Conservation (phyloP, 345 rosid genomes). For the Zanthoxylum bungeanum region DNA sequence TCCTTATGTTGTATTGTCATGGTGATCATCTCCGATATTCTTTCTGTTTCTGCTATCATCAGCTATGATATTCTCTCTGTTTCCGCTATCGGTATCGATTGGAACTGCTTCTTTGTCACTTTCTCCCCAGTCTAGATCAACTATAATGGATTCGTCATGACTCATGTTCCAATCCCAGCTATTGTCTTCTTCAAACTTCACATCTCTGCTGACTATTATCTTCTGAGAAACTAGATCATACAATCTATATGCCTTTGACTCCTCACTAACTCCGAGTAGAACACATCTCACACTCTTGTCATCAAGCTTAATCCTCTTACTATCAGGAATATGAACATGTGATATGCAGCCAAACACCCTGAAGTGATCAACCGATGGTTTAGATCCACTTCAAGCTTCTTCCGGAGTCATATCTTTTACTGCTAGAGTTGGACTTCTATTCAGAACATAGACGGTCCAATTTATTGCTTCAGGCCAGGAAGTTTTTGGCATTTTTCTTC, state of each 20-base stretch:
- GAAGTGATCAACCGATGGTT: neutral
- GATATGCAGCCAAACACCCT: neutral
- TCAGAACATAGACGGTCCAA: neutral
- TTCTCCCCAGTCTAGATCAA: no score
- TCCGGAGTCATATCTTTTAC: neutral
- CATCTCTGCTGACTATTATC: neutral
- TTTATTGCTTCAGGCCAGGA: neutral
- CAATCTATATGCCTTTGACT: neutral
- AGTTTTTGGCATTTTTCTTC: neutral
- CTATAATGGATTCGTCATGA: fast-evolving
- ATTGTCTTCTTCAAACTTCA: neutral
- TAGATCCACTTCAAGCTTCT: neutral
- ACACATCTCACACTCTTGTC: neutral
- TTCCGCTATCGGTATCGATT: no score
- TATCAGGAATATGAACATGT: neutral
- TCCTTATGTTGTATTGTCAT: no score
- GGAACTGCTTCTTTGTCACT: no score
- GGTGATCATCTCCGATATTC: no score
- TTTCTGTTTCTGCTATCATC: no score
- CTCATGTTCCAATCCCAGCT: neutral
- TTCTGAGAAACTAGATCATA: neutral
- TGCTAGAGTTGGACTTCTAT: neutral
- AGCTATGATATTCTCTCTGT: no score
- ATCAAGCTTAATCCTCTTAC: neutral
- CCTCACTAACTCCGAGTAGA: neutral